A percentile compares a stretch with the other conserved stretches of the same genome.
These are phyloP conservation scores for Castanopsis chinensis DNA, from an alignment of 306 rosid genomes.

Conservation along the genomic window DNA sequence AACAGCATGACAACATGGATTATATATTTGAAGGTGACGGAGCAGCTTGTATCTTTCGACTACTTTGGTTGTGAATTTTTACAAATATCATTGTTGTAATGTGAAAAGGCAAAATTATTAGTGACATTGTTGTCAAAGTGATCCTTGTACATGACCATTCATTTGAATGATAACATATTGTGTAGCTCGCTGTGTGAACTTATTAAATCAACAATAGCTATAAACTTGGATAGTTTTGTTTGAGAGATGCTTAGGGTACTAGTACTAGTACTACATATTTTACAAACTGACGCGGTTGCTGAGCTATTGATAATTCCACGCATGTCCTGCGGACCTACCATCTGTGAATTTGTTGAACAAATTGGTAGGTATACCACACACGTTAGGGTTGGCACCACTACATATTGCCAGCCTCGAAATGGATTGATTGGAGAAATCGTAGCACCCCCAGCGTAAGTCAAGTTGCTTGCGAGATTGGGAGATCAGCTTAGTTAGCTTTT, in stretches of 20 bases:
- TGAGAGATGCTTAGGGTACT: background rate
- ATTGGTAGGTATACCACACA: too few relatives aligned
- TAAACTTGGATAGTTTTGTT: background rate
- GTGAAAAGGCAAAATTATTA: background rate
- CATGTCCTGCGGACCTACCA: background rate
- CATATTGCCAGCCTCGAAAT: background rate
- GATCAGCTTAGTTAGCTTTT: too few relatives aligned
- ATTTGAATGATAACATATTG: background rate
- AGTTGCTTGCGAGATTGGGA: too few relatives aligned
- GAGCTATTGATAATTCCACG: too few relatives aligned
- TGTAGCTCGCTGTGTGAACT: background rate
- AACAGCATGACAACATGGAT: slow-evolving; percentile 35
- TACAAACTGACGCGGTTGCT: too few relatives aligned
- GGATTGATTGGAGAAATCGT: background rate
- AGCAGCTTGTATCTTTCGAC: background rate
- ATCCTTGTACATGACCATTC: slow-evolving; percentile 13
- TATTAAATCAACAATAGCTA: background rate
- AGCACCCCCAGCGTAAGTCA: too few relatives aligned
- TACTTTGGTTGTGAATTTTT: slow-evolving; percentile 1
- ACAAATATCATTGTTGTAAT: background rate
- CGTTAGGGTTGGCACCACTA: background rate
- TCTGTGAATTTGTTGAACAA: background rate
- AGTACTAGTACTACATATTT: too few relatives aligned
- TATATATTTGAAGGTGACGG: slow-evolving; percentile 12
- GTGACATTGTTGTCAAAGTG: slow-evolving; percentile 6